Evolutionary conservation across 495 filamentous ascomycete species (phyloP), one percentile per base, ranked within the genome.

Genomic region (Penicillium salamii): DNA sequence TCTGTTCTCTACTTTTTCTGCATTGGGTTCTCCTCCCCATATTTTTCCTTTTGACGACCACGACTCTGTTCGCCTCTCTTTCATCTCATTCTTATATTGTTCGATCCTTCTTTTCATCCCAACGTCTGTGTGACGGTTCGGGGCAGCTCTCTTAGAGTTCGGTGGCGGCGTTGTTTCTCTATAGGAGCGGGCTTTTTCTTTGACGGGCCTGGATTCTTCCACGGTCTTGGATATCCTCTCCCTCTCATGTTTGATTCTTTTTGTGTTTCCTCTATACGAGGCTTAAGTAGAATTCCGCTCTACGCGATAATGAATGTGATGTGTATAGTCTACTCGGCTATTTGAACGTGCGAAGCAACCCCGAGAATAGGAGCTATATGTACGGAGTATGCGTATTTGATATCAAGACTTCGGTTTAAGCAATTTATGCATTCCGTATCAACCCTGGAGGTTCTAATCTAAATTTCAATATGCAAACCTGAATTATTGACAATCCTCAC

Each of bases 401-500:
- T n/a, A n/a, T n/a, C n/a, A n/a, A n/a, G n/a, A n/a, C n/a, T n/a
- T n/a, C n/a, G n/a, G n/a, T n/a, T n/a, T n/a, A n/a, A n/a, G n/a
- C n/a, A n/a, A n/a, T n/a, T n/a, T n/a, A n/a, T n/a, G n/a, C n/a
- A 28, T 28, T 12, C 19, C 9, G 35, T 37, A 19, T 18, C 23
- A 9, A 26, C 13, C 15, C 18, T 7, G 39, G 8, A 7, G 17
- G 19, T 29, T 12, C 33, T 28, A 24, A 7, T 15, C 38, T 18
- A 12, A 34, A 7, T 26, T 9, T 21, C 33, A 17, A 28, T 28
- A 5, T 28, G 24, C 24, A 28, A 4, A 28, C 4, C 9, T 28
- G 24, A n/a, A n/a, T n/a, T 53, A 77, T 23, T 63, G 50, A 53
- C 78, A 79, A 55, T 81, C 75, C 53, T 78, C 72, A 54, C 77